Evolutionary conservation across 495 filamentous ascomycete genomes (phyloP), one percentile per base, ranked within the genome.

Genomic region (Copromyces sp.): DNA sequence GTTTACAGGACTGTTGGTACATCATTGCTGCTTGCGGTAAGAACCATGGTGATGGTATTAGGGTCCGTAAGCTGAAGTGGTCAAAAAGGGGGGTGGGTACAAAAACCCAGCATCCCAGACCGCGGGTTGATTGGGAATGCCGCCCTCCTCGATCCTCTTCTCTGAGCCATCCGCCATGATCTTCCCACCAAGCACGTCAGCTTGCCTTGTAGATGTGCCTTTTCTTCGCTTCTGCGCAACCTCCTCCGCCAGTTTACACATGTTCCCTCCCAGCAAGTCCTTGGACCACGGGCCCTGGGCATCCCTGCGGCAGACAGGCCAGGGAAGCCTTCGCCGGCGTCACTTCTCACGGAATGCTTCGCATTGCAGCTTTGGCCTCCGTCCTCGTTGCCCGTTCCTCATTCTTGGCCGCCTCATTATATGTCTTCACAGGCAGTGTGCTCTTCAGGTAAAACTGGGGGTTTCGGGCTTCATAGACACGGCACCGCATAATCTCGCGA

Each of bases 61-160:
- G 3, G 53, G 29, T 61, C 14, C 3, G 24, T 5, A 12, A 17
- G 29, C 0, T 35, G 24, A 0, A 17, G 14, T 29, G 3, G 2
- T 29, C 1, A 0, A 24, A 24, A 24, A 24, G 24, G 24, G 2
- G 12, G 9, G 4, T 0, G 20, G 44, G 20, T 24, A 2, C 1
- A 12, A 24, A 20, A 9, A 2, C n/a, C n/a, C n/a, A 7, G n/a
- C 20, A 1, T 1, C n/a, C 0, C 2, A 11, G 3, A 9, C 9
- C 9, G 4, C 1, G 9, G 9, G 1, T 47, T 24, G 44, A n/a
- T 0, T 5, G 9, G 1, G n/a, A 0, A 2, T 4, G 44, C 11
- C n/a, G 3, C 11, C 44, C 17, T 45, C 11, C 45, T 29, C 20
- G 9, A 14, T 29, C 20, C 1, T 53, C 20, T 0, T 9, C 11